These are phyloP conservation scores for Metroxylon sagu DNA, from an alignment of 176 grass and related monocot species.

Conservation along the genomic window DNA sequence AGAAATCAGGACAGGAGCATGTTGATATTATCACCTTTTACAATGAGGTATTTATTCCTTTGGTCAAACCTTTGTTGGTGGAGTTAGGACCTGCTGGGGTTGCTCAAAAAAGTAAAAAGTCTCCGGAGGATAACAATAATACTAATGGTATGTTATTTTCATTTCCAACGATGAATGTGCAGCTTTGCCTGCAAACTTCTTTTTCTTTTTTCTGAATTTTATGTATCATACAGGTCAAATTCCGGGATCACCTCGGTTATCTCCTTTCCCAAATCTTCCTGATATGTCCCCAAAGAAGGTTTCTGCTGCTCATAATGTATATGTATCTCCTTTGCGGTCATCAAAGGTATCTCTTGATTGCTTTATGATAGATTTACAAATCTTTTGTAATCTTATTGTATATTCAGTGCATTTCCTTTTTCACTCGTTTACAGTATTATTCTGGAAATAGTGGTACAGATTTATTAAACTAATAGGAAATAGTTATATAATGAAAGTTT, in stretches of 20 bases:
- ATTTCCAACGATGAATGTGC: background rate
- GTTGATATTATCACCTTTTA: constrained; percentile 97
- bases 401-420: too few species aligned
- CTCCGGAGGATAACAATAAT: constrained; percentile 49
- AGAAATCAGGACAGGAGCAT: constrained; percentile 88
- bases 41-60: constrained; percentile 89
- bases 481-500: too few species aligned
- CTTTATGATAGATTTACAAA: too few species aligned
- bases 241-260: constrained; percentile 76
- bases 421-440: too few species aligned
- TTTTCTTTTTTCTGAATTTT: background rate
- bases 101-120: constrained; percentile 40
- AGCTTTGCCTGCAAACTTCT: background rate
- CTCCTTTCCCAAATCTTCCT: constrained; percentile 91
- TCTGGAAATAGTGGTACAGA: too few species aligned
- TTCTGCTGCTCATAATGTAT: constrained; percentile 90
- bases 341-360: constrained; percentile 44
- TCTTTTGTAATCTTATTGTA: too few species aligned
- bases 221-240: constrained; percentile 35
- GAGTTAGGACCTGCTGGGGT: constrained; percentile 48
- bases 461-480: too few species aligned
- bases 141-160: constrained; percentile 44
- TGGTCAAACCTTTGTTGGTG: constrained; percentile 75
- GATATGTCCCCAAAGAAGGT: constrained; percentile 99
- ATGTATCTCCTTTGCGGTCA: constrained; percentile 80